phyloP scores from a whole-genome alignment of 495 filamentous ascomycete species.

The Penicillium malachiteum region DNA sequence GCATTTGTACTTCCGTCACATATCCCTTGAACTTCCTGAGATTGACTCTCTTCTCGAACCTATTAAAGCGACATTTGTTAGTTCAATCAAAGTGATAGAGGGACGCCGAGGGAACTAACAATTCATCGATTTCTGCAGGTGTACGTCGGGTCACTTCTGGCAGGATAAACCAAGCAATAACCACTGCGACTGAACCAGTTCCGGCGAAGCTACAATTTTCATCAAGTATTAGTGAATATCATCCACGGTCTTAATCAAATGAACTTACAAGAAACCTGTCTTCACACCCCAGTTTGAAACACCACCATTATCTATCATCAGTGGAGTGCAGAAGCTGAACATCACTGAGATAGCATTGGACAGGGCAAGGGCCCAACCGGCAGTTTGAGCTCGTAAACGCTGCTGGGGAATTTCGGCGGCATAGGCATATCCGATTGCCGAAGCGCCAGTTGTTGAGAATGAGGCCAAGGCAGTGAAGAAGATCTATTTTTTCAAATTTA shows the following conservation, averaged over 20 bases:
- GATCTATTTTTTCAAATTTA: constrained; percentile 19
- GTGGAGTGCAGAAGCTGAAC: constrained; percentile 45
- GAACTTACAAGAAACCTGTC: constrained; percentile 41
- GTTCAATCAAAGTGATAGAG: not conserved
- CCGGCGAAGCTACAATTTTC: constrained; percentile 30
- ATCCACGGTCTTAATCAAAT: too few relatives aligned
- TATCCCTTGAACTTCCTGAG: constrained; percentile 34
- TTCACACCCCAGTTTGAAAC: constrained; percentile 38
- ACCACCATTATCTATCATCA: constrained; percentile 40
- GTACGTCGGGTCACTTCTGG: constrained; percentile 37
- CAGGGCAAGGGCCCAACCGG: constrained; percentile 35
- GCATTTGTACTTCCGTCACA: constrained; percentile 32
- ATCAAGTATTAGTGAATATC: too few relatives aligned
- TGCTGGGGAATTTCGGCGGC: constrained; percentile 39
- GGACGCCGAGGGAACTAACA: constrained; percentile 17
- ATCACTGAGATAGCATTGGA: constrained; percentile 40
- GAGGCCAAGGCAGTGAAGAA: constrained; percentile 38
- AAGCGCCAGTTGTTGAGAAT: constrained; percentile 42
- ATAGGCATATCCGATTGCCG: constrained; percentile 43
- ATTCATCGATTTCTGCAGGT: constrained; percentile 40
- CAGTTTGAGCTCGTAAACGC: constrained; percentile 39
- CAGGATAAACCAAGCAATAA: constrained; percentile 42
- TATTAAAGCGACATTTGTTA: not conserved
- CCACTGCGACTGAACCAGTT: constrained; percentile 26
- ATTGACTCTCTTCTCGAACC: constrained; percentile 34